These are phyloP conservation scores for Colletotrichum limetticola DNA, from an alignment of 2,329 filamentous ascomycete species.

Conservation along the genomic window DNA sequence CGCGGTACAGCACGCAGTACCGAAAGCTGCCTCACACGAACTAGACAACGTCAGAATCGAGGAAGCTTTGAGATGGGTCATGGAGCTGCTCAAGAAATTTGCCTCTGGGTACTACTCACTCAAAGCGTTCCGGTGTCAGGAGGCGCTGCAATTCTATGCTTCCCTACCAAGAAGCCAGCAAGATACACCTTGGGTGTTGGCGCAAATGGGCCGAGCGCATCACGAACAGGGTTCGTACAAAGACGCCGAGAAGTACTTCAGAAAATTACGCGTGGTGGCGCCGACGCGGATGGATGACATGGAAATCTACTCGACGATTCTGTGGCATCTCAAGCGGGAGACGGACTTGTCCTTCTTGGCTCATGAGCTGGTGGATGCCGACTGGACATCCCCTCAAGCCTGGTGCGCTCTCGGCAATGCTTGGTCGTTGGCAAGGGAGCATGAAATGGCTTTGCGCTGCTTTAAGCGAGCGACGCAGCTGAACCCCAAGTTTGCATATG, in stretches of 20 bases:
- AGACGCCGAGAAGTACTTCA: slow-evolving; percentile 89
- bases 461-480: slow-evolving; percentile 95
- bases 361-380: slow-evolving; percentile 87
- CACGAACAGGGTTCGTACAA: slow-evolving; percentile 90
- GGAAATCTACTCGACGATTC: slow-evolving; percentile 97
- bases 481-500: slow-evolving; percentile 91
- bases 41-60: slow-evolving; percentile 73
- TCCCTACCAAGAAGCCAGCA: slow-evolving; percentile 79
- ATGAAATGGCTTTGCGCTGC: slow-evolving; percentile 92
- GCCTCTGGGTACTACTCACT: slow-evolving; percentile 83
- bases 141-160: slow-evolving; percentile 80
- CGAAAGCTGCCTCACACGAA: slow-evolving; percentile 51
- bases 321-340: slow-evolving; percentile 97
- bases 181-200: slow-evolving; percentile 93
- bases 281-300: slow-evolving; percentile 91
- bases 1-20: slow-evolving; percentile 44
- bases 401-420: slow-evolving; percentile 98
- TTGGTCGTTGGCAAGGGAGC: slow-evolving; percentile 90
- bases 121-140: slow-evolving; percentile 80
- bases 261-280: slow-evolving; percentile 79
- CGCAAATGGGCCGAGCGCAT: slow-evolving; percentile 88
- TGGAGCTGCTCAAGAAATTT: slow-evolving; percentile 85
- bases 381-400: slow-evolving; percentile 90
- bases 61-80: slow-evolving; percentile 79
- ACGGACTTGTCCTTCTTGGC: slow-evolving; percentile 92